Evolutionary conservation across 306 rosid species (phyloP).

Genomic region (Aeschynomene evenia): DNA sequence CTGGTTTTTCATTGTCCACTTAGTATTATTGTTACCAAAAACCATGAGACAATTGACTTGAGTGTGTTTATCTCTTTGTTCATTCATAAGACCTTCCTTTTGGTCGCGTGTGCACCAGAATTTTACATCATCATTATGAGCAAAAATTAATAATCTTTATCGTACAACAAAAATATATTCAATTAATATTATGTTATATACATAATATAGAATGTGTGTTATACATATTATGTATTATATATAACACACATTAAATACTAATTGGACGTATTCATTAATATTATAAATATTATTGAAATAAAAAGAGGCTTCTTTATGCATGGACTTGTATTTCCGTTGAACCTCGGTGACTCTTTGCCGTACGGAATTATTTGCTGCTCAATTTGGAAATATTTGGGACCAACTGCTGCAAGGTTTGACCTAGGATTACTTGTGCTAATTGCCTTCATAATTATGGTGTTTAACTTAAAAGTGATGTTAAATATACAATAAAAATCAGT

Average conservation of each 20-base stretch:
- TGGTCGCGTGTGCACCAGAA: not conserved
- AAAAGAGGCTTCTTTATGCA: not conserved
- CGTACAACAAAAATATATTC: too few species aligned
- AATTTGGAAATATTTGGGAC: not conserved
- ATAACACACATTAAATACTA: too few species aligned
- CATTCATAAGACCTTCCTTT: not conserved
- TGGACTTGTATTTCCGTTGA: not conserved
- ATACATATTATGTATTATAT: too few species aligned
- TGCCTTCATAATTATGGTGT: not conserved
- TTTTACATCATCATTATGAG: not conserved
- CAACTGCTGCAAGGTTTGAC: slow-evolving; percentile 9
- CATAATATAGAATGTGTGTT: too few species aligned
- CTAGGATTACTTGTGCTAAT: slow-evolving; percentile 3
- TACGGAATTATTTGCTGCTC: not conserved
- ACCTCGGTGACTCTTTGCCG: not conserved
- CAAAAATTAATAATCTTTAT: not conserved
- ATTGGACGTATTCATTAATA: too few species aligned
- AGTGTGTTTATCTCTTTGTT: not conserved
- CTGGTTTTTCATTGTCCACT: too few species aligned
- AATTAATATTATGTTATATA: too few species aligned
- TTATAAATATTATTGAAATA: too few species aligned
- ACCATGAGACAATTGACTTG: not conserved
- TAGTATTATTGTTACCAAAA: too few species aligned
- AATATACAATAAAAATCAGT: too few species aligned
- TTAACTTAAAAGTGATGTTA: not conserved